Evolutionary conservation across 805 yeast species (phyloP), one percentile per base, ranked within the genome.

Genomic region (Metschnikowia proteae): DNA sequence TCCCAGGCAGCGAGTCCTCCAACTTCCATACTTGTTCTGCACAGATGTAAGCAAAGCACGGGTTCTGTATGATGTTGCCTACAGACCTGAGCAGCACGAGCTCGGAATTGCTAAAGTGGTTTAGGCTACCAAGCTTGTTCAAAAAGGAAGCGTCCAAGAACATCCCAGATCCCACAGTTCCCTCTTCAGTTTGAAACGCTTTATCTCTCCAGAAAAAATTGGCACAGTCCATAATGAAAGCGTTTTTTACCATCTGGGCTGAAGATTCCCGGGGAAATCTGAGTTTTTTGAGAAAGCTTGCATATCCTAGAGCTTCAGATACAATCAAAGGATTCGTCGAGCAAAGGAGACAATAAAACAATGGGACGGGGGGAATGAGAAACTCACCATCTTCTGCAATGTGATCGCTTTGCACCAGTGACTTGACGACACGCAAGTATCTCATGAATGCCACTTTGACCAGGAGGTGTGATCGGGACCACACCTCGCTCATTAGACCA

Each of bases 121-220:
- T 59, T 55, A 66, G 62, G 37, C 56, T 66, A 49, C 58, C 59
- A 50, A 73, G 53, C 31, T 54, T 68, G 26, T 53, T 59, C 17
- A 63, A 60, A 55, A 65, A 75, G n/a, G 47, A 58, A 1, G 62
- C 60, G 17, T 68, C 69, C 32, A 71, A 60, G 47, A 65, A 60
- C 58, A 78, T 67, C 3, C 75, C 79, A 39, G 63, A 67, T n/a
- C 67, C 67, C 5, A 67, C 60, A 0, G 72, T 57, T 1, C 58
- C 60, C 2, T 59, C 50, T 26, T 61, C 71, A n/a, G 59, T 59
- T 26, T 69, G 69, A 52, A 80, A 74, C 1, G 82, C 78, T 55
- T 68, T 72, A 52, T 80, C 78, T 50, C 84, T 62, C 86, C 86
- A 82, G 0, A 78, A 42, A 10, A 76, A 65, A 49, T 82, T 82